Evolutionary conservation across 495 filamentous ascomycete species (phyloP).

Genomic region (Talaromyces stipitatus): DNA sequence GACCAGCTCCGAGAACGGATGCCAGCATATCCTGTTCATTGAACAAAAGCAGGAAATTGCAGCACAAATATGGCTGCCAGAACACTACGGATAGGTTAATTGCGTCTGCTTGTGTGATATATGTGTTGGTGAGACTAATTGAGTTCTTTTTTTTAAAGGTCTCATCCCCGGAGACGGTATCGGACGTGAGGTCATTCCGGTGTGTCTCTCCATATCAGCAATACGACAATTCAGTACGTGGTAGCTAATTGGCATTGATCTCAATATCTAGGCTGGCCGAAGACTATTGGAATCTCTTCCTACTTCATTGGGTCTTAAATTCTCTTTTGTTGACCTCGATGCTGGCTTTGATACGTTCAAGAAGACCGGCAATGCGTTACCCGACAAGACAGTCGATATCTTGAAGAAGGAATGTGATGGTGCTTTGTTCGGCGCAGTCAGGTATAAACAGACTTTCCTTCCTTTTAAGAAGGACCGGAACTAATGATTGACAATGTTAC

Average conservation of each 20-base stretch:
- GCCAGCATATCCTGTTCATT: neutral
- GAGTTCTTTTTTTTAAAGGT: constrained; percentile 43
- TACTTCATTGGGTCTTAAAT: constrained; percentile 72
- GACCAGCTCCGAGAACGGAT: constrained; percentile 25
- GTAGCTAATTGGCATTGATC: constrained; percentile 3
- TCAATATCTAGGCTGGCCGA: constrained; percentile 58
- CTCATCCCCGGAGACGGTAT: constrained; percentile 98
- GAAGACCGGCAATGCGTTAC: constrained; percentile 75
- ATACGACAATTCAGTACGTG: neutral
- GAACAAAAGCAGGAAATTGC: neutral
- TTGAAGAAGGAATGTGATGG: constrained; percentile 88
- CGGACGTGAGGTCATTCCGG: constrained; percentile 94
- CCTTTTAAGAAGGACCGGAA: neutral
- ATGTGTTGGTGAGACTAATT: constrained; percentile 12
- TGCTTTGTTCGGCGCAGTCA: constrained; percentile 93
- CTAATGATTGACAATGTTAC: neutral
- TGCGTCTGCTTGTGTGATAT: neutral
- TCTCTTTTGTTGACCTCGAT: constrained; percentile 85
- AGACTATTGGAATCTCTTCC: constrained; percentile 85
- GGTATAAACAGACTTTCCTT: constrained; percentile 27
- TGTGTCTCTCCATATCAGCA: constrained; percentile 15
- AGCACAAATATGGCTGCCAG: constrained; percentile 28
- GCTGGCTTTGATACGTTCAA: constrained; percentile 93
- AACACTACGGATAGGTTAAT: constrained; percentile 50
- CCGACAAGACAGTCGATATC: constrained; percentile 79